Conservation (phyloP, 805 yeast species). For the Millerozyma miso region DNA sequence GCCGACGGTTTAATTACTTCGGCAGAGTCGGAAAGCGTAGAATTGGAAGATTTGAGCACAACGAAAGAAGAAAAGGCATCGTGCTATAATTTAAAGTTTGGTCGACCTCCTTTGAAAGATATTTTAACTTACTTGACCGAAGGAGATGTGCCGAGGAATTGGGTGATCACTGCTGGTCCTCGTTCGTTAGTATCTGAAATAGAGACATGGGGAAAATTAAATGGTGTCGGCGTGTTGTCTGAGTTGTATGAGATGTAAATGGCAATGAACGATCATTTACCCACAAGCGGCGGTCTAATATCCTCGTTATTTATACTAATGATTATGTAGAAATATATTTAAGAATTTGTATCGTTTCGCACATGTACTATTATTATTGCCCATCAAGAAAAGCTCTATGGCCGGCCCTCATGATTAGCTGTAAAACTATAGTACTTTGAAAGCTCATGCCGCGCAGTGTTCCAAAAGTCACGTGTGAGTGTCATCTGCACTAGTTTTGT, state of each 20-base stretch:
- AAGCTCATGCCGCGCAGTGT: no score
- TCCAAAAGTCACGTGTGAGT: no score
- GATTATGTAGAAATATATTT: no score
- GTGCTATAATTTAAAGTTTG: constrained; percentile 19
- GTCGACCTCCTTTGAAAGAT: constrained; percentile 42
- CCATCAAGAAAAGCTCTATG: no score
- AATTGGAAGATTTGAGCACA: constrained; percentile 19
- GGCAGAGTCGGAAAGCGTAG: constrained; percentile 17
- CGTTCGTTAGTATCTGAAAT: constrained; percentile 38
- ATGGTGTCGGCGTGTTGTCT: constrained; percentile 35
- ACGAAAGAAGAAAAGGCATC: background rate
- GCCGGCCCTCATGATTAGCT: no score
- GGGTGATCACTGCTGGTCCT: constrained; percentile 63
- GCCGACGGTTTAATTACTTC: constrained; percentile 16
- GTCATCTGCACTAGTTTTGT: no score
- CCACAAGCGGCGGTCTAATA: no score
- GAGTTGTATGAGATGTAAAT: constrained; percentile 40
- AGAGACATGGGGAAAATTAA: constrained; percentile 28
- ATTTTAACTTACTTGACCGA: constrained; percentile 25
- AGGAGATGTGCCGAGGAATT: constrained; percentile 37
- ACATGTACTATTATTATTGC: no score
- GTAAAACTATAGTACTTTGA: no score
- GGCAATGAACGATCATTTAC: no score
- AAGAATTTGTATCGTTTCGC: no score
- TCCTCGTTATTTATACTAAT: no score